phyloP scores from a whole-genome alignment of 2,329 filamentous ascomycete genomes.

The Endoconidiophora polonica region DNA sequence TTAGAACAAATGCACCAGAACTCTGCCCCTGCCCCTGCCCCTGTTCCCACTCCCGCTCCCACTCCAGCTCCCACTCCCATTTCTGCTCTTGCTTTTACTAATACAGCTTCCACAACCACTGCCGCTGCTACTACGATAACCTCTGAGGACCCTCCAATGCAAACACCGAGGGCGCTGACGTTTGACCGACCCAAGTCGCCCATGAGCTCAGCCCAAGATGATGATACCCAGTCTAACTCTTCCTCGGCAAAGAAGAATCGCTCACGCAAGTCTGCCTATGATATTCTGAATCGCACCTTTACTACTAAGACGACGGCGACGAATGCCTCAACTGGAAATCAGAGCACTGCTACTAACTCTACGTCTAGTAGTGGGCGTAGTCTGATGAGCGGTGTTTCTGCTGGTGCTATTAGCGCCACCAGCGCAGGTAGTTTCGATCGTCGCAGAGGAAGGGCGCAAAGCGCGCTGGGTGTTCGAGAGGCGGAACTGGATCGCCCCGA shows the following conservation, averaged over 20 bases:
- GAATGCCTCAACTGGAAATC: constrained; percentile 55
- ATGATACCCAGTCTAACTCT: constrained; percentile 4
- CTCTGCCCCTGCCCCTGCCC: not conserved
- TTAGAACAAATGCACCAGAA: constrained; percentile 51
- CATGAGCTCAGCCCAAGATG: constrained; percentile 26
- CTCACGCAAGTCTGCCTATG: constrained; percentile 60
- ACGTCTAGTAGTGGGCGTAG: constrained; percentile 69
- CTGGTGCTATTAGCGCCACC: constrained; percentile 80
- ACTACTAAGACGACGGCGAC: constrained; percentile 81
- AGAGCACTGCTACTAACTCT: constrained; percentile 56
- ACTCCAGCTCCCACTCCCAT: not conserved
- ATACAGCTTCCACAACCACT: not conserved
- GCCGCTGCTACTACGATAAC: not conserved
- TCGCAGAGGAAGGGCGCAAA: constrained; percentile 48
- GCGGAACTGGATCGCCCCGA: constrained; percentile 39
- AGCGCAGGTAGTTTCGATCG: constrained; percentile 87
- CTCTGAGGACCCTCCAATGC: constrained; percentile 25
- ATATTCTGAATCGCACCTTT: constrained; percentile 64
- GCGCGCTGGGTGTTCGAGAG: constrained; percentile 45
- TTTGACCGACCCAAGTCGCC: constrained; percentile 43
- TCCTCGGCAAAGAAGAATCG: constrained; percentile 28
- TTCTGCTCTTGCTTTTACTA: not conserved
- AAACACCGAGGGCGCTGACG: constrained; percentile 31
- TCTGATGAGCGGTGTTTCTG: constrained; percentile 85
- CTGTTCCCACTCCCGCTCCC: not conserved